Conservation (phyloP, 495 filamentous ascomycete species). For the Talaromyces thailandensis region DNA sequence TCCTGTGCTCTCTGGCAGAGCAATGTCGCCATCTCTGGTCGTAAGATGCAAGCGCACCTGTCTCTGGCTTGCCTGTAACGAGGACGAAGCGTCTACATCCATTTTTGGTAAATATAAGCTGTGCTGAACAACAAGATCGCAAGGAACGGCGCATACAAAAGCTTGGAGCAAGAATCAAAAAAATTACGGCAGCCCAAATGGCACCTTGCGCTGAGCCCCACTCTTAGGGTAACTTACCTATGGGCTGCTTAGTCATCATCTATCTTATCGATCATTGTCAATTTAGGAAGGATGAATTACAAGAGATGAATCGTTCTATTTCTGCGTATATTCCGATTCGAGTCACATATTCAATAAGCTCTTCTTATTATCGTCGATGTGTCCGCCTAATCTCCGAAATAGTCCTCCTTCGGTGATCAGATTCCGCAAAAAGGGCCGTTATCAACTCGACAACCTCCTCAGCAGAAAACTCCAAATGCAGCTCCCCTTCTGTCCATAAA, state of each 20-base stretch:
- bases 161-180: conserved; percentile 22
- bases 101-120: not conserved
- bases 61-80: conserved; percentile 25
- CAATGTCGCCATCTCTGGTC: conserved; percentile 49
- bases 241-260: not conserved
- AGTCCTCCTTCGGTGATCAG: conserved; percentile 62
- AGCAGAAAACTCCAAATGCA: conserved; percentile 71
- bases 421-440: conserved; percentile 83
- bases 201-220: not conserved
- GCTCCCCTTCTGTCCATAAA: conserved; percentile 77
- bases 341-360: conserved; percentile 6
- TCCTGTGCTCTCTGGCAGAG: conserved; percentile 50
- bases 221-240: not conserved
- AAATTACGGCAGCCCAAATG: conserved; percentile 38
- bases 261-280: not conserved
- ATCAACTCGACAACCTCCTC: conserved; percentile 88
- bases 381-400: conserved; percentile 65
- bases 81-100: conserved; percentile 11
- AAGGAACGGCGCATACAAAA: conserved; percentile 1
- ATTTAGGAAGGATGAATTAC: too few species aligned
- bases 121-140: not conserved
- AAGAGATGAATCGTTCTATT: not conserved
- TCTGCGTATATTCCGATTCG: conserved; percentile 13
- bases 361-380: conserved; percentile 1
- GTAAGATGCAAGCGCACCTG: conserved; percentile 55